Percentiles rank a stretch among this genome's conserved stretches.
Evolutionary conservation across 192 early-diverging fungal genomes (phyloP).

Genomic region (Podila epicladia): DNA sequence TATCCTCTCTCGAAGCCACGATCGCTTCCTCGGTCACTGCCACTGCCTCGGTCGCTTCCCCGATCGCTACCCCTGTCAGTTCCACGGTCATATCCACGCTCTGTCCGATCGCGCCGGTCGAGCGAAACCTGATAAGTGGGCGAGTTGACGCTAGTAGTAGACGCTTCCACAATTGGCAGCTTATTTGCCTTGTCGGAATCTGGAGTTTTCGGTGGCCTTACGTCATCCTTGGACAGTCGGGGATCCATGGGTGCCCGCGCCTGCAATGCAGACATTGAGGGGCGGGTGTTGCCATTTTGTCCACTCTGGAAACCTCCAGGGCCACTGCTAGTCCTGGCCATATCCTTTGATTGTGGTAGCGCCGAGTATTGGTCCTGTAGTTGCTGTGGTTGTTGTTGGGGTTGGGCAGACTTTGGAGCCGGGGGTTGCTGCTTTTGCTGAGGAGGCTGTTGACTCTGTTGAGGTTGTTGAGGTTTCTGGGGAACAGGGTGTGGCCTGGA

Average conservation of each 20-base stretch:
- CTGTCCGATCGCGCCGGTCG: background rate
- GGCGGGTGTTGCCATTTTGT: background rate
- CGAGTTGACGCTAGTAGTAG: background rate
- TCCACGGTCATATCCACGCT: background rate
- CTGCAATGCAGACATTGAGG: background rate
- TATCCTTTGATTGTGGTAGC: background rate
- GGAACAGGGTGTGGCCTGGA: background rate
- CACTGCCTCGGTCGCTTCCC: conserved; percentile 3
- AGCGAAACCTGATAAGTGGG: background rate
- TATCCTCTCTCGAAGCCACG: conserved; percentile 2
- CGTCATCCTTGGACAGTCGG: background rate
- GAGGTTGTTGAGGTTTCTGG: background rate
- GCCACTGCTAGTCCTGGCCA: background rate
- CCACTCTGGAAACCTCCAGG: background rate
- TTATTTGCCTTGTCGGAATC: background rate
- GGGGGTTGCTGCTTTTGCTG: background rate
- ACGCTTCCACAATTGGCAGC: background rate
- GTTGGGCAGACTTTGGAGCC: background rate
- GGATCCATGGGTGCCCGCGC: background rate
- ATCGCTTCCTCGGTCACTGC: conserved; percentile 9
- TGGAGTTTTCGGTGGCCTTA: background rate
- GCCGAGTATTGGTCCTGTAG: background rate
- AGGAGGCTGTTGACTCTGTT: conserved; percentile 1
- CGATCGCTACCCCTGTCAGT: conserved; percentile 13
- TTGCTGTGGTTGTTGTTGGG: background rate